Base-by-base conservation (phyloP, 2,329 filamentous ascomycete species). In the Xylariaceae sp. region DNA sequence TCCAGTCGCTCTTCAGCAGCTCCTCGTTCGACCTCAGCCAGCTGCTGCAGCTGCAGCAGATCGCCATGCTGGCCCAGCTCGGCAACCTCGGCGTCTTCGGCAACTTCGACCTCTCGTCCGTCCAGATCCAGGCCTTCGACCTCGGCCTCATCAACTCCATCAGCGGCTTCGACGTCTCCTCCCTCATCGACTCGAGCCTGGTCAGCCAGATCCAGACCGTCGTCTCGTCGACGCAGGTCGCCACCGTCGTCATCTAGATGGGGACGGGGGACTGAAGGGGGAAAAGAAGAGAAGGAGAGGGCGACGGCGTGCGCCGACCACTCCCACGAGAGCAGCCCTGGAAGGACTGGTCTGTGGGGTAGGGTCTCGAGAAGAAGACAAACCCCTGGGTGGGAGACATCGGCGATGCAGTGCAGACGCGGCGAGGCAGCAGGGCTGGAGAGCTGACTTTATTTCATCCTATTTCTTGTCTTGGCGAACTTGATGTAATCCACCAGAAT, bases 11-110 rank as follows among this genome's bases (percentile, higher is more conserved):
- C 26, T 62, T 65, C 46, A 48, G 64, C 39, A 60, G 63, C 58
- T 65, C 71, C 52, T 60, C 63, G 36, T 61, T 68, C 44, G 55
- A 57, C 40, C 46, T 71, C 58, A 68, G 70, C 59, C 44, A 56
- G 13, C 53, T 72, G 40, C 57, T 71, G 28, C 54, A 57, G 44
- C 55, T 64, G 33, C 51, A 56, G 44, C 52, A 56, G 46, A 37
- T 55, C 23, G 48, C 48, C 35, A 41, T 52, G 16, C 45, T 56
- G 33, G 41, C 46, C 4, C 48, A 56, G 42, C 60, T 72, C 37
- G 46, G 55, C 39, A 45, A 56, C 45, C 58, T 66, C 40, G 59
- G 60, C 39, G 39, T 57, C 44, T 53, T 62, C 55, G 60, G 65
- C 58, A 62, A 63, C 56, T 57, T 71, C 50, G 60, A 70, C 51